phyloP scores from a whole-genome alignment of 2,329 filamentous ascomycete genomes.

The Beauveria pseudobassiana region DNA sequence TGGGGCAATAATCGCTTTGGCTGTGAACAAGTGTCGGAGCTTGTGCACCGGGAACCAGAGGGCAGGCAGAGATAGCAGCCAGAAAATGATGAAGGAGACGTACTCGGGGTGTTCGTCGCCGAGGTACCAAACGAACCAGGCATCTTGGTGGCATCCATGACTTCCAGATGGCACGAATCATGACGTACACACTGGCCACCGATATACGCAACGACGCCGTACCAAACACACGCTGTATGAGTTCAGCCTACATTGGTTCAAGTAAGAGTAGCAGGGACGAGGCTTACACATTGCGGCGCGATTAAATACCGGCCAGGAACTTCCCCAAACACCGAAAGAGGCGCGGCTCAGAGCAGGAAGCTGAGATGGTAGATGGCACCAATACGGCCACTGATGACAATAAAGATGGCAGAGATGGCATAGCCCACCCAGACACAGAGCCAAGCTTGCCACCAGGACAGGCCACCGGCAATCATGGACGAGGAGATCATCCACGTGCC shows the following conservation, averaged over 20 bases:
- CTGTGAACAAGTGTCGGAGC: slow-evolving; percentile 83
- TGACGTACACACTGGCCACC: slow-evolving; percentile 80
- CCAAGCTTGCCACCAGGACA: slow-evolving; percentile 91
- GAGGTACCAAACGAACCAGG: slow-evolving; percentile 60
- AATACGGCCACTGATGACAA: slow-evolving; percentile 72
- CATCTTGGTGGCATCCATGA: slow-evolving; percentile 51
- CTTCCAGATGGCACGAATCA: slow-evolving; percentile 81
- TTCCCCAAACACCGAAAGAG: slow-evolving; percentile 84
- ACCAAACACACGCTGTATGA: slow-evolving; percentile 67
- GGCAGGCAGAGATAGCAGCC: slow-evolving; percentile 70
- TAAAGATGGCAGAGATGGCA: slow-evolving; percentile 65
- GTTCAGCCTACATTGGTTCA: background rate
- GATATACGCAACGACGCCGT: slow-evolving; percentile 79
- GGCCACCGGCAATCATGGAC: slow-evolving; percentile 67
- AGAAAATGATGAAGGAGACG: slow-evolving; percentile 81
- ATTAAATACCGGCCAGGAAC: slow-evolving; percentile 83
- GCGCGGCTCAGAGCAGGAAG: slow-evolving; percentile 71
- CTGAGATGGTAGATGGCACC: slow-evolving; percentile 84
- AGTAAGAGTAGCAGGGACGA: too few relatives aligned
- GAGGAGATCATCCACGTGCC: slow-evolving; percentile 94
- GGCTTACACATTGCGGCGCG: slow-evolving; percentile 65
- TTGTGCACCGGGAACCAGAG: slow-evolving; percentile 88
- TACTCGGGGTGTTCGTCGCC: slow-evolving; percentile 69
- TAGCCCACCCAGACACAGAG: slow-evolving; percentile 87
- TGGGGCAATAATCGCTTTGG: slow-evolving; percentile 80